These are phyloP conservation scores for Sonneratia alba DNA, from an alignment of 345 rosid genomes.

Conservation along the genomic window DNA sequence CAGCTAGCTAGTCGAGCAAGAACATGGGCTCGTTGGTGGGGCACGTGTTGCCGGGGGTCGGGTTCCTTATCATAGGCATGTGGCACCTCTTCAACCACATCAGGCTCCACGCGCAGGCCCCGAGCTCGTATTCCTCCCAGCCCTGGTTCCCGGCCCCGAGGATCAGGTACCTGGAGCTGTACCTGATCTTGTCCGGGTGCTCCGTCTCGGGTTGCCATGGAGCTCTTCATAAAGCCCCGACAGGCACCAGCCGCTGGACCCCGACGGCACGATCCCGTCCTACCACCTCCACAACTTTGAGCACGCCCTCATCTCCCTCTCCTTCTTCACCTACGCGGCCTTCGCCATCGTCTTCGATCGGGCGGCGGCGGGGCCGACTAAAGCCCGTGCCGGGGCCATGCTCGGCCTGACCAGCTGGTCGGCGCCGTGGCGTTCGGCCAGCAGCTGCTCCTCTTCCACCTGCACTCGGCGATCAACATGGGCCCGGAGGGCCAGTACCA, in stretches of 20 bases:
- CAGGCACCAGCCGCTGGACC: slow-evolving; percentile 65
- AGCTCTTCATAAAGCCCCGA: slow-evolving; percentile 61
- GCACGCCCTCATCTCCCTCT: slow-evolving; percentile 54
- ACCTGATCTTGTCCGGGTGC: slow-evolving; percentile 41
- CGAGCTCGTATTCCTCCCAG: slow-evolving; percentile 41
- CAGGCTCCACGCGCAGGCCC: slow-evolving; percentile 40
- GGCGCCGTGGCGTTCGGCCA: slow-evolving; percentile 62
- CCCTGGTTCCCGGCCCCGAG: slow-evolving; percentile 59
- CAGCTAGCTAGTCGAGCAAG: too few species aligned
- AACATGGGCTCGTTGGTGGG: slow-evolving; percentile 68
- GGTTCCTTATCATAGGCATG: slow-evolving; percentile 52
- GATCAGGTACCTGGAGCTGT: slow-evolving; percentile 49
- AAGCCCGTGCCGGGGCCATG: background rate
- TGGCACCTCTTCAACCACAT: slow-evolving; percentile 82
- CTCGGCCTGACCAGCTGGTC: slow-evolving; percentile 34
- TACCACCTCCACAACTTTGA: slow-evolving; percentile 83
- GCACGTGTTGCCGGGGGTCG: slow-evolving; percentile 64
- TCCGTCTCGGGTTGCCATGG: slow-evolving; percentile 54
- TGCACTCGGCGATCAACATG: slow-evolving; percentile 70
- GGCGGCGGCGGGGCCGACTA: slow-evolving; percentile 10
- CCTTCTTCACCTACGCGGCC: slow-evolving; percentile 56
- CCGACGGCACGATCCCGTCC: slow-evolving; percentile 68
- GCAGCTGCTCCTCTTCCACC: slow-evolving; percentile 60
- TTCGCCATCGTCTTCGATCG: slow-evolving; percentile 49
- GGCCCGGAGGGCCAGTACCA: slow-evolving; percentile 87